These are phyloP conservation scores for Hypoxylon intermedium DNA, from an alignment of 495 filamentous ascomycete species.

Conservation along the genomic window DNA sequence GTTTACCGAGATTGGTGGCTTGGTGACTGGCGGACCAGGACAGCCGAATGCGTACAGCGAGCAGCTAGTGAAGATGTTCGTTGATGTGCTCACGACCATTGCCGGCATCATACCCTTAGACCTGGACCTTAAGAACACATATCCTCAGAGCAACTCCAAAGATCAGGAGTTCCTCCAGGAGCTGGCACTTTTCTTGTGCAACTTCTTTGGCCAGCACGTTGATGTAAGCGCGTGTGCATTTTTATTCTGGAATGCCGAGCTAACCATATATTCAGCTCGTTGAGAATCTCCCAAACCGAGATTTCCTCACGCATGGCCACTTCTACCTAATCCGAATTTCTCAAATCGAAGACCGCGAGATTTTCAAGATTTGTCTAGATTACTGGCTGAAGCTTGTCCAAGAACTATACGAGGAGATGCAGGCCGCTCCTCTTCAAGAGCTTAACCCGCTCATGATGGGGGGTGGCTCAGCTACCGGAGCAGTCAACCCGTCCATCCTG, in stretches of 20 bases:
- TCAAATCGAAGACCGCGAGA: constrained; percentile 97
- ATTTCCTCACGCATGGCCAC: constrained; percentile 92
- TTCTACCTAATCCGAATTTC: constrained; percentile 98
- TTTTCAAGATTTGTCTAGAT: constrained; percentile 99
- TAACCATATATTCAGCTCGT: constrained; percentile 69
- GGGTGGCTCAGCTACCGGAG: constrained; percentile 70
- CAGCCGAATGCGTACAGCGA: constrained; percentile 84
- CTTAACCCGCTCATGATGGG: constrained; percentile 80
- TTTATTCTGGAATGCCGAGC: constrained; percentile 9
- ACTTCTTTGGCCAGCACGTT: constrained; percentile 92
- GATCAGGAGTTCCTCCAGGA: constrained; percentile 99
- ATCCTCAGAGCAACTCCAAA: constrained; percentile 84
- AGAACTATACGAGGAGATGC: constrained; percentile 99
- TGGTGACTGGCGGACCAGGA: constrained; percentile 72
- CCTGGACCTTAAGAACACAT: constrained; percentile 87
- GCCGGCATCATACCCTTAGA: constrained; percentile 88
- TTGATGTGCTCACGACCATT: constrained; percentile 86
- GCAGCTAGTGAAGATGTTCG: constrained; percentile 95
- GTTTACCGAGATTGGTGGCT: constrained; percentile 92
- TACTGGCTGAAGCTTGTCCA: constrained; percentile 99
- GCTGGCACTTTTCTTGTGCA: constrained; percentile 91
- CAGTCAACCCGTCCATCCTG: constrained; percentile 80
- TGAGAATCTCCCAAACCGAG: constrained; percentile 91
- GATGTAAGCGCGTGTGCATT: constrained; percentile 66
- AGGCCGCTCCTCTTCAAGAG: constrained; percentile 87